Percentiles rank a stretch among this genome's conserved stretches.
Evolutionary conservation across 495 filamentous ascomycete genomes (phyloP).

Genomic region (Podospora pseudocomata): DNA sequence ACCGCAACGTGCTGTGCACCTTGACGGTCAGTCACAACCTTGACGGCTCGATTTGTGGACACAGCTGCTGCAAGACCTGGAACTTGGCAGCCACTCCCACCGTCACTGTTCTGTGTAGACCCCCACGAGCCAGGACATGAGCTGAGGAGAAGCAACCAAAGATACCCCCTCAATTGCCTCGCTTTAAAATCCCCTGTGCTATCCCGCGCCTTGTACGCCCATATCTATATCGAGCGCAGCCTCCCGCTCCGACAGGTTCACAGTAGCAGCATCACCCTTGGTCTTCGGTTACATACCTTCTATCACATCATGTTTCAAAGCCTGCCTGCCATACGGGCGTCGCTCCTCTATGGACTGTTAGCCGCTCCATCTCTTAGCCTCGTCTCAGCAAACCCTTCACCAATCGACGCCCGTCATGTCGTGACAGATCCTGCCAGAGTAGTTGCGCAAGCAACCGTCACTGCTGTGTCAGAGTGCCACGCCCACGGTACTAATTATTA

Average conservation of each 20-base stretch:
- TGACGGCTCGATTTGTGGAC: constrained; percentile 4
- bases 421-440: constrained; percentile 4
- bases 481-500: constrained; percentile 13
- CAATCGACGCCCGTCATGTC: constrained; percentile 17
- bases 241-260: neutral
- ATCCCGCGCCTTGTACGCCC: neutral
- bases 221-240: constrained; percentile 4
- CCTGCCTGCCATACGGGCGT: constrained; percentile 7
- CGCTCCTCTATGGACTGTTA: constrained; percentile 19
- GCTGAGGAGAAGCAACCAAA: neutral
- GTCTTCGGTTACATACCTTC: neutral
- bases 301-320: constrained; percentile 17
- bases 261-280: neutral
- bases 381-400: constrained; percentile 8
- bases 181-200: neutral
- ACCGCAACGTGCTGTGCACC: neutral
- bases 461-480: constrained; percentile 23
- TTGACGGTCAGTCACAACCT: neutral
- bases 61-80: neutral
- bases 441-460: constrained; percentile 14
- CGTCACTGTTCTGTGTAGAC: neutral
- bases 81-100: constrained; percentile 1
- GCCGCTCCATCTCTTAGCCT: constrained; percentile 7
- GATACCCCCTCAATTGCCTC: neutral
- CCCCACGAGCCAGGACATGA: neutral